Conservation (phyloP, 495 filamentous ascomycete genomes). For the Aspergillus nanangensis region DNA sequence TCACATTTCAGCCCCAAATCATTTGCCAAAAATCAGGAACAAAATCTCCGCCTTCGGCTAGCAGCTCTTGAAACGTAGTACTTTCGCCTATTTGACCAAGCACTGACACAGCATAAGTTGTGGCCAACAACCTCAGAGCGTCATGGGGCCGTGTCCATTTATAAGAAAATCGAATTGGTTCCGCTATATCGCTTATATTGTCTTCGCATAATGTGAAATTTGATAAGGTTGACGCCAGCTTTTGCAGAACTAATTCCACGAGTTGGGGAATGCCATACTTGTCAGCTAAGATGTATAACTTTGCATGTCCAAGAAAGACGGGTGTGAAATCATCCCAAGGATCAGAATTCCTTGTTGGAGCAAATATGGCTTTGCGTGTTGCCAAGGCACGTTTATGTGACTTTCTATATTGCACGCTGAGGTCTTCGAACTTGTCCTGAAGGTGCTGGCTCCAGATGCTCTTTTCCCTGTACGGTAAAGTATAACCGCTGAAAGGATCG, state of each 20-base stretch:
- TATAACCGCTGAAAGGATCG: not conserved
- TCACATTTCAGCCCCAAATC: constrained; percentile 7
- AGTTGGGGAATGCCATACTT: constrained; percentile 32
- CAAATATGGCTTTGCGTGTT: not conserved
- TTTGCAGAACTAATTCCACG: constrained; percentile 23
- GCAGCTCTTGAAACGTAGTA: constrained; percentile 14
- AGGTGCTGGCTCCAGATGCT: constrained; percentile 13
- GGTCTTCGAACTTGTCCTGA: constrained; percentile 1
- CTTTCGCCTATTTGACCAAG: constrained; percentile 16
- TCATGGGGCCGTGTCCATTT: constrained; percentile 14
- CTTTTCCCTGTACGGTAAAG: constrained; percentile 9
- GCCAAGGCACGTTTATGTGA: not conserved
- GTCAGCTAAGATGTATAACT: constrained; percentile 37
- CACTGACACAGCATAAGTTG: constrained; percentile 17
- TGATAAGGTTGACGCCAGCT: constrained; percentile 27
- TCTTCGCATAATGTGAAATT: constrained; percentile 23
- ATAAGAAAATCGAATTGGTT: constrained; percentile 32
- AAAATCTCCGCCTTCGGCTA: constrained; percentile 24
- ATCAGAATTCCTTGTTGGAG: constrained; percentile 5
- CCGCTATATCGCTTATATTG: constrained; percentile 22
- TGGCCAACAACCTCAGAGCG: constrained; percentile 12
- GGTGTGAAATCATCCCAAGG: constrained; percentile 28
- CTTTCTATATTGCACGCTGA: not conserved
- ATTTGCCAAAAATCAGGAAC: constrained; percentile 21
- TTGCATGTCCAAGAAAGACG: constrained; percentile 31